Base-by-base conservation (phyloP, 306 rosid genomes). In the Vigna unguiculata region DNA sequence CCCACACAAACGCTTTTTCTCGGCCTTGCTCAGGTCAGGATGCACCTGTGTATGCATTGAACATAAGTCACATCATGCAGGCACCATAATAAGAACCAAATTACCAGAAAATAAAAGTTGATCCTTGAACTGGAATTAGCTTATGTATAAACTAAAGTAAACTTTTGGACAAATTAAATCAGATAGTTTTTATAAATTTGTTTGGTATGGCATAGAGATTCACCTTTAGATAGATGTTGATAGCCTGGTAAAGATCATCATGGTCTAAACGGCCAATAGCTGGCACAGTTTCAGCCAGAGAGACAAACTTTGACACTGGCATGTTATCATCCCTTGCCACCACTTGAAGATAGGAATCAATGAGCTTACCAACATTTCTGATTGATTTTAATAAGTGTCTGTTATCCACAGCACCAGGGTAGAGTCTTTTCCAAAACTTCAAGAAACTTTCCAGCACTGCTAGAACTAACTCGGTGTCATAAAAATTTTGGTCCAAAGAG, bases 261-360 rank as follows among this genome's bases (percentile, higher is more conserved):
- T 95, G 97, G 52, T 85, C 87, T 47, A 78, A 79, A 67, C 97
- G 81, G 19, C 93, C 91, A 70, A 95, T 79, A 72, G 88, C 96
- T 4, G 98, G 96, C 60, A 95, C 82, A 34, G 95, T 75, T 84
- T 95, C 93, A 22, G 90, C 89, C 36, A 95, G 84, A 77, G 88
- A 76, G 9, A 81, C 89, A 63, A 95, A 75, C 78, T 95, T 92
- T 4, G 85, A 77, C 25, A 92, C 91, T 7, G 93, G 87, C 96
- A 92, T 86, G 14, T 87, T 85, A 41, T 48, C 86, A 83, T 92
- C 97, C 80, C 79, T 89, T 46, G 94, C 97, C 12, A 90, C 87
- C 47, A 87, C 91, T 82, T 90, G 97, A 72, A 95, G 96, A 77
- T 95, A 95, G n/a, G 91, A 84, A 88, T 95, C 98, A 30, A 95